Evolutionary conservation across 2,329 filamentous ascomycete species (phyloP).

Genomic region (Phyllosticta citribraziliensis): DNA sequence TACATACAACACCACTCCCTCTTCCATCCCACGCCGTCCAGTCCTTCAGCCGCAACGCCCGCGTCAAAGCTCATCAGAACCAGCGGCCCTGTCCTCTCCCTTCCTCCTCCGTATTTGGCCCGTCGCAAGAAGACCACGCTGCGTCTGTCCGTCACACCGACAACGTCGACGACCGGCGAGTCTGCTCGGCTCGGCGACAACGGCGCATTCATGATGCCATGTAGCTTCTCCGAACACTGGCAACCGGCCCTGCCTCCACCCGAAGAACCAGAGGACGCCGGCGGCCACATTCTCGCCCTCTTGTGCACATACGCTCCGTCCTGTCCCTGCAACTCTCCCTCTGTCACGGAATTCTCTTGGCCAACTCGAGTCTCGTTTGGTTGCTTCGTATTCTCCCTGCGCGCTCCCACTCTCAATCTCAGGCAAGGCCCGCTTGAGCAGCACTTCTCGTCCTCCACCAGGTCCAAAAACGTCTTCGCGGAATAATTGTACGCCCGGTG

Average conservation of each 20-base stretch:
- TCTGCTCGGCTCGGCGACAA: constrained; percentile 3
- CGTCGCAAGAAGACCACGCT: constrained; percentile 26
- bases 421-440: constrained; percentile 29
- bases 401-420: constrained; percentile 42
- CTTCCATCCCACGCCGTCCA: constrained; percentile 1
- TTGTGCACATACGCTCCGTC: background rate
- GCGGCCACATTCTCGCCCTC: constrained; percentile 24
- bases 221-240: constrained; percentile 20
- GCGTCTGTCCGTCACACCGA: constrained; percentile 22
- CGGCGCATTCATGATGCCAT: constrained; percentile 24
- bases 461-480: constrained; percentile 48
- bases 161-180: constrained; percentile 15
- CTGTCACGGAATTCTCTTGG: background rate
- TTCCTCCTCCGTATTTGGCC: constrained; percentile 17
- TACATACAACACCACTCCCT: background rate
- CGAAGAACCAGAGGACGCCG: constrained; percentile 1
- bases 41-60: background rate
- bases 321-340: background rate
- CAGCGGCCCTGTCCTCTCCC: constrained; percentile 18
- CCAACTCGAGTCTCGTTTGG: too few species aligned
- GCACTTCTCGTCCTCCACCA: constrained; percentile 43
- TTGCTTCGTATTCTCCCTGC: constrained; percentile 19
- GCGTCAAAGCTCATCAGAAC: constrained; percentile 24
- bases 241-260: background rate
- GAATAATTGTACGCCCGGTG: constrained; percentile 46